These are phyloP conservation scores for Xerocomus potaroensis DNA, from an alignment of 768 basidiomycete species.

Conservation along the genomic window DNA sequence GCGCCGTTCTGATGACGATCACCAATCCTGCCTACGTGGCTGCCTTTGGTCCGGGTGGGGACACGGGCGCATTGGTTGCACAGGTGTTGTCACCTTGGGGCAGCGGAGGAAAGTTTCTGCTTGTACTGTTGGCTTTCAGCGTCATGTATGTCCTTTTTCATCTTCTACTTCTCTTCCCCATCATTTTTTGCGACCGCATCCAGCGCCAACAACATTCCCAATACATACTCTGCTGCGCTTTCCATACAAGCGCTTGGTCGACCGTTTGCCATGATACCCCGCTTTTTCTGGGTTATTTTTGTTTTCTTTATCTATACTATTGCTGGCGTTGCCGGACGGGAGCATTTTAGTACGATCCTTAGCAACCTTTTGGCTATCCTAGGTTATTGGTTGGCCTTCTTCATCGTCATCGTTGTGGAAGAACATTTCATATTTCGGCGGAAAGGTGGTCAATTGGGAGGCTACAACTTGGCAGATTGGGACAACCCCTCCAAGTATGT, in stretches of 20 bases:
- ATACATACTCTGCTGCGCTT: slow-evolving; percentile 45
- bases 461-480: slow-evolving; percentile 50
- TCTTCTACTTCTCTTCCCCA: too few species aligned
- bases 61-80: slow-evolving; percentile 31
- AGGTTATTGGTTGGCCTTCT: slow-evolving; percentile 45
- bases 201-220: slow-evolving; percentile 40
- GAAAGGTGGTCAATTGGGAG: slow-evolving; percentile 37
- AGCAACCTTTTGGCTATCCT: slow-evolving; percentile 41
- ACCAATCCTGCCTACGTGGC: slow-evolving; percentile 35
- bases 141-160: slow-evolving; percentile 31
- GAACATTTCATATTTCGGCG: slow-evolving; percentile 46
- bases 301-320: slow-evolving; percentile 37
- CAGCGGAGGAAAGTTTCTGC: slow-evolving; percentile 38
- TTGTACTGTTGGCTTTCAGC: slow-evolving; percentile 39
- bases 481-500: slow-evolving; percentile 37
- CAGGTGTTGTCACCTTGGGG: slow-evolving; percentile 43
- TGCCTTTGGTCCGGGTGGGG: slow-evolving; percentile 36
- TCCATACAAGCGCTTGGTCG: slow-evolving; percentile 44
- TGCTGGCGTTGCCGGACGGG: slow-evolving; percentile 39
- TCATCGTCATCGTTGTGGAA: slow-evolving; percentile 41
- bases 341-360: slow-evolving; percentile 42
- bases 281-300: slow-evolving; percentile 44
- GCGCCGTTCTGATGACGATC: slow-evolving; percentile 41
- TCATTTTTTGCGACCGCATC: too few species aligned
- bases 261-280: slow-evolving; percentile 40